Conservation (phyloP, 1,284 basidiomycete genomes). For the Wallemia ichthyophaga region DNA sequence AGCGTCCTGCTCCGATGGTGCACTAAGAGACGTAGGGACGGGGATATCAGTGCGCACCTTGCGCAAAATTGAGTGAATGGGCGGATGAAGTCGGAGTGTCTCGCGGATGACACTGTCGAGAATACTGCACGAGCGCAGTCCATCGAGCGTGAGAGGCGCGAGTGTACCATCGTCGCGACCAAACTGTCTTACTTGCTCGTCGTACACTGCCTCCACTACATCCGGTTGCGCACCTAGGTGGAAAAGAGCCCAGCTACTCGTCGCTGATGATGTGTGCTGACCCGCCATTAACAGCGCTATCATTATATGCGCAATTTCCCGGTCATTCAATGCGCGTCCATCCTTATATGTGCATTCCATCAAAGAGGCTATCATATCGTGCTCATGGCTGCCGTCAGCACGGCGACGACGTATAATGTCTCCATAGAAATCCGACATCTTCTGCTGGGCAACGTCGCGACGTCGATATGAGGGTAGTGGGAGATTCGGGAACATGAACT, state of each 20-base stretch:
- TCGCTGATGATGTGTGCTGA: conserved; percentile 86
- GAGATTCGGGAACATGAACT: conserved; percentile 82
- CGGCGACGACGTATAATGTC: conserved; percentile 56
- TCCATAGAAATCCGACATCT: conserved; percentile 82
- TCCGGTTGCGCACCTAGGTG: conserved; percentile 56
- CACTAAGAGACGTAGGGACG: conserved; percentile 47
- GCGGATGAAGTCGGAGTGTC: conserved; percentile 39
- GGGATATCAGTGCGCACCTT: conserved; percentile 57
- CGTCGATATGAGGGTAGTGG: conserved; percentile 65
- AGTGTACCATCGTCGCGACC: conserved; percentile 48
- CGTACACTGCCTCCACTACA: conserved; percentile 42
- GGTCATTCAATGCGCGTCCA: conserved; percentile 46
- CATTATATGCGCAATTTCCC: conserved; percentile 91
- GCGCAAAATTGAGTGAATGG: conserved; percentile 53
- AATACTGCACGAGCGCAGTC: conserved; percentile 48
- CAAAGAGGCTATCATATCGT: conserved; percentile 80
- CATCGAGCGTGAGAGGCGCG: conserved; percentile 57
- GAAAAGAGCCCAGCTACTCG: conserved; percentile 68
- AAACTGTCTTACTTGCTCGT: conserved; percentile 66
- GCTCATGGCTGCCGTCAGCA: conserved; percentile 28
- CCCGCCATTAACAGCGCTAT: conserved; percentile 88
- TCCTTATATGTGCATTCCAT: conserved; percentile 60
- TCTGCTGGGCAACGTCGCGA: conserved; percentile 65
- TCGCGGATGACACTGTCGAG: conserved; percentile 75
- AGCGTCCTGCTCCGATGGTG: conserved; percentile 32